These are phyloP conservation scores for Jackrogersella multiformis DNA, from an alignment of 495 filamentous ascomycete species.

Conservation along the genomic window DNA sequence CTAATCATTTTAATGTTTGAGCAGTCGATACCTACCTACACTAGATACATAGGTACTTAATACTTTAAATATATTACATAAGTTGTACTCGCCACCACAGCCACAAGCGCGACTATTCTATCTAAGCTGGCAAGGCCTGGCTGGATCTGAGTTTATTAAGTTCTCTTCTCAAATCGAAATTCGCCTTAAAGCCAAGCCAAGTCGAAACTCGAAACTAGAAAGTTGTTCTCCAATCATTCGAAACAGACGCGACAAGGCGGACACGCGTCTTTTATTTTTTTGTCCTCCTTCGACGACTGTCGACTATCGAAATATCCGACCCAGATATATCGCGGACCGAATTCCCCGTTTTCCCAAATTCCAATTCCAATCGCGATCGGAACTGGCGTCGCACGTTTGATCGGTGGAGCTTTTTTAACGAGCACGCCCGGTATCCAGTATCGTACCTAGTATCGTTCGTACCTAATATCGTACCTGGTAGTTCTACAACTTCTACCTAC, in stretches of 20 bases:
- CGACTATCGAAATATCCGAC: constrained; percentile 40
- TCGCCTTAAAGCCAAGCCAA: constrained; percentile 21
- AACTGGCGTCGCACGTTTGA: constrained; percentile 37
- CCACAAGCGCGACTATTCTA: no score
- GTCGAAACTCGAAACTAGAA: constrained; percentile 15
- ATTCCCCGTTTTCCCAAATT: constrained; percentile 1
- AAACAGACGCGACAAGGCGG: constrained; percentile 38
- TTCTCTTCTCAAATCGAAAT: background rate
- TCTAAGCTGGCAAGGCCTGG: background rate
- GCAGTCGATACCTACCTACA: no score
- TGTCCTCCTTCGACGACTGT: constrained; percentile 34
- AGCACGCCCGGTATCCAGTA: background rate
- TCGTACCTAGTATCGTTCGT: background rate
- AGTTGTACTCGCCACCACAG: constrained; percentile 15
- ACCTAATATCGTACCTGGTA: background rate
- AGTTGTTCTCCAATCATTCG: constrained; percentile 38
- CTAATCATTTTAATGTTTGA: background rate
- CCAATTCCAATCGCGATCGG: constrained; percentile 39
- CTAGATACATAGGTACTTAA: no score
- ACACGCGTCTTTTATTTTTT: constrained; percentile 38
- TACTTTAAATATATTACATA: background rate
- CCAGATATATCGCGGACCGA: constrained; percentile 34
- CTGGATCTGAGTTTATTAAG: background rate
- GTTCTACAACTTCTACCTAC: constrained; percentile 4
- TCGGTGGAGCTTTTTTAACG: constrained; percentile 31